These are phyloP conservation scores for Penicillium corylophilum DNA, from an alignment of 2,329 filamentous ascomycete genomes.

Conservation along the genomic window DNA sequence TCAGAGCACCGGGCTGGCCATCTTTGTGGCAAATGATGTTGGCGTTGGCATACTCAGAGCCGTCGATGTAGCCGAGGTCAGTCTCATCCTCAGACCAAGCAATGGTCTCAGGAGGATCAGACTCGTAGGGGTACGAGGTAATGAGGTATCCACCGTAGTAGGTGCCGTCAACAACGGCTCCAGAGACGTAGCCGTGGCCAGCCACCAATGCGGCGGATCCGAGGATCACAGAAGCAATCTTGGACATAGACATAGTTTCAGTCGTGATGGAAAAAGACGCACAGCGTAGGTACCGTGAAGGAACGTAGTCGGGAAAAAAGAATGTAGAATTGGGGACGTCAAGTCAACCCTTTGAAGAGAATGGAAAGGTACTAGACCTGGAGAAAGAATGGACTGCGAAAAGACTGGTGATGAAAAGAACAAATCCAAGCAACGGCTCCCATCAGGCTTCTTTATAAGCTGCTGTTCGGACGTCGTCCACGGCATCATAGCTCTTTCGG, in stretches of 20 bases:
- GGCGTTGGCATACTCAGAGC: conserved; percentile 45
- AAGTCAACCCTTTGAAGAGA: conserved; percentile 30
- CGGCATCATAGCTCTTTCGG: conserved; percentile 15
- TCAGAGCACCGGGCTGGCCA: conserved; percentile 51
- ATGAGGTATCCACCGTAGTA: conserved; percentile 45
- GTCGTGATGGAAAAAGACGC: conserved; percentile 24
- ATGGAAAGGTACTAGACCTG: conserved; percentile 30
- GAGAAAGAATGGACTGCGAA: conserved; percentile 31
- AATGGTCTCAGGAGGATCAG: conserved; percentile 44
- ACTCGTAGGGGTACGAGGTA: conserved; percentile 34
- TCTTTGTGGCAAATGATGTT: conserved; percentile 64
- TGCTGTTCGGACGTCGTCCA: conserved; percentile 1
- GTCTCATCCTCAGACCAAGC: conserved; percentile 56
- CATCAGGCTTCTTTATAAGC: conserved; percentile 18
- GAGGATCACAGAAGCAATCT: conserved; percentile 34
- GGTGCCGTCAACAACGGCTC: conserved; percentile 35
- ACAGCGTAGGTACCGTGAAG: conserved; percentile 29
- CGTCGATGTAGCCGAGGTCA: conserved; percentile 56
- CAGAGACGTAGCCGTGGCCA: conserved; percentile 41
- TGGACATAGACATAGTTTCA: conserved; percentile 35
- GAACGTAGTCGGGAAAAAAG: conserved; percentile 22
- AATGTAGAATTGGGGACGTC: conserved; percentile 35
- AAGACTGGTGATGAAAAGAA: conserved; percentile 26
- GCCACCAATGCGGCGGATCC: conserved; percentile 37
- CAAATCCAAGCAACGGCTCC: conserved; percentile 3